Evolutionary conservation across 306 rosid species (phyloP).

Genomic region (Castanopsis chinensis): DNA sequence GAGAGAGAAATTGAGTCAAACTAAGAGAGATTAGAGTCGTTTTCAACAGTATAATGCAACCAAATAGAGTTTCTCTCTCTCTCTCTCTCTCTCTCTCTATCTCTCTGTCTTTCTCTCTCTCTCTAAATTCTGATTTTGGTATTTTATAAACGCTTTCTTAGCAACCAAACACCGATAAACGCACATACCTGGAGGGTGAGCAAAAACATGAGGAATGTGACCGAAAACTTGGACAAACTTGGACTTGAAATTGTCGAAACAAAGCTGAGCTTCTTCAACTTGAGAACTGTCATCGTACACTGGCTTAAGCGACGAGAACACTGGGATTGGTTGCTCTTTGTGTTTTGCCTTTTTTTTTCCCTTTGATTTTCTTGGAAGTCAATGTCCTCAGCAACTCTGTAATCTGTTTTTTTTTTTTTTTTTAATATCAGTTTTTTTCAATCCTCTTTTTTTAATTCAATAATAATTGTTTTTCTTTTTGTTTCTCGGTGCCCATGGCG

Average conservation of each 20-base stretch:
- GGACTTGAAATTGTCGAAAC: conserved; percentile 54
- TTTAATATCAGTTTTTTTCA: no score
- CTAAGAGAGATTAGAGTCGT: background rate
- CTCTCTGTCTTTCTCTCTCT: no score
- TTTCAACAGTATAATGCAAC: background rate
- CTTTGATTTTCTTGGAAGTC: background rate
- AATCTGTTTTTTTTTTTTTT: background rate
- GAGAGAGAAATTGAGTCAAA: background rate
- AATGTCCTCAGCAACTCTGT: background rate
- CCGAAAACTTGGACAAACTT: conserved; percentile 54
- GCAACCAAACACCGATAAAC: background rate
- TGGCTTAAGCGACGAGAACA: conserved; percentile 45
- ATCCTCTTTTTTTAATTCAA: no score
- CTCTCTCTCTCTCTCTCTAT: no score
- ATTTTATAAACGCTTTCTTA: background rate
- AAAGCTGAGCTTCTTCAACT: conserved; percentile 82
- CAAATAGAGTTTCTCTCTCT: no score
- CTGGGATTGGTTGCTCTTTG: conserved; percentile 83
- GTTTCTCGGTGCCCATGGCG: no score
- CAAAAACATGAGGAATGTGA: conserved; percentile 60
- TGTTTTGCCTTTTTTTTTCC: conserved; percentile 44
- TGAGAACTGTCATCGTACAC: conserved; percentile 66
- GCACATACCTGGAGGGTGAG: conserved; percentile 80
- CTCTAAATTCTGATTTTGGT: background rate
- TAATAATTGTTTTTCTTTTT: no score